These are phyloP conservation scores for Arthroderma sp. DNA, from an alignment of 2,329 filamentous ascomycete species.

Conservation along the genomic window DNA sequence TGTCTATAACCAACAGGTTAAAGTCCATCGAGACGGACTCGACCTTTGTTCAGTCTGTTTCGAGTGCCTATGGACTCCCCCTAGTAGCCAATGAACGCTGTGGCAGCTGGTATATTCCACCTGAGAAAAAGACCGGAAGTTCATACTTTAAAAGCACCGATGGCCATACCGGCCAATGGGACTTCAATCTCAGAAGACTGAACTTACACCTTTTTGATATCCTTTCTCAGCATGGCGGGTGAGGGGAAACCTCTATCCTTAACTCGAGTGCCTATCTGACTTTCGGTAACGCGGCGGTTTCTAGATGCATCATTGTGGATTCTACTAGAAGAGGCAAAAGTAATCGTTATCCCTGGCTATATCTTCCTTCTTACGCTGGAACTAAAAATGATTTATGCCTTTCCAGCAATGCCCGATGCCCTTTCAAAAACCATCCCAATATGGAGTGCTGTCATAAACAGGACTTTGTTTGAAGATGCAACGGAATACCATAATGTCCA, in stretches of 20 bases:
- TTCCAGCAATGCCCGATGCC: constrained; percentile 73
- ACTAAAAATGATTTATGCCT: neutral
- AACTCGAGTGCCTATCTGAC: neutral
- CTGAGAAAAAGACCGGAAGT: constrained; percentile 51
- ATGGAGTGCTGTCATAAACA: constrained; percentile 82
- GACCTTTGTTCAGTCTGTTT: constrained; percentile 53
- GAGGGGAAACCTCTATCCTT: constrained; percentile 4
- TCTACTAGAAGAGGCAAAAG: constrained; percentile 84
- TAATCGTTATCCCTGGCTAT: constrained; percentile 24
- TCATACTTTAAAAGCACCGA: constrained; percentile 98
- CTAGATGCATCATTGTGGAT: constrained; percentile 65
- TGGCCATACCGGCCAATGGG: constrained; percentile 82
- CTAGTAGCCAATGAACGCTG: constrained; percentile 88
- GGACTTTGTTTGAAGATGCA: constrained; percentile 54
- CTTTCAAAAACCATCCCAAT: constrained; percentile 87
- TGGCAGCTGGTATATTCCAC: constrained; percentile 84
- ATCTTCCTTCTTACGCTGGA: neutral
- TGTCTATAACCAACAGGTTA: constrained; percentile 71
- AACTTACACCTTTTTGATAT: constrained; percentile 70
- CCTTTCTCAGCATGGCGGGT: constrained; percentile 56
- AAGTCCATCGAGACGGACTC: constrained; percentile 66
- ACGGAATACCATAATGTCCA: constrained; percentile 42
- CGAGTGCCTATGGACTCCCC: constrained; percentile 42
- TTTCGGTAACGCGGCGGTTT: neutral
- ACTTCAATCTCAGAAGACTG: constrained; percentile 69